Evolutionary conservation across 495 filamentous ascomycete species (phyloP).

Genomic region (Symbiotaphrina buchneri): DNA sequence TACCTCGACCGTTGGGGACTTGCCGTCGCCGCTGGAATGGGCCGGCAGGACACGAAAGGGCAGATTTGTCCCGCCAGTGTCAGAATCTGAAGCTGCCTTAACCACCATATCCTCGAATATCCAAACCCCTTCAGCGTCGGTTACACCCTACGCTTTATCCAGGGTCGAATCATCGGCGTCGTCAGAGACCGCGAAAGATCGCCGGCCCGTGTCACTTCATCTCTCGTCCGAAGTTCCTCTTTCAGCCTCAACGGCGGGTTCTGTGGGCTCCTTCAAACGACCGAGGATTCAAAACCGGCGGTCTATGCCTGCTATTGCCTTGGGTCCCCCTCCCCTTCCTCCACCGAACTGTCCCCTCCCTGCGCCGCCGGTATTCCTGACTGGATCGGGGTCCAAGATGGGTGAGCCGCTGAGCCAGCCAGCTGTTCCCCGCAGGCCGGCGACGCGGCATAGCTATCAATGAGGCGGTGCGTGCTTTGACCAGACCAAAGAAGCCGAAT

Average conservation of each 20-base stretch:
- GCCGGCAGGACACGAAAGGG: neutral
- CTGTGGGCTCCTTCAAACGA: neutral
- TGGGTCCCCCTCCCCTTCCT: slow-evolving; percentile 3
- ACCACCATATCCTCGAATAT: slow-evolving; percentile 1
- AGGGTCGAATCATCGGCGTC: neutral
- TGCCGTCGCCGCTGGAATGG: slow-evolving; percentile 1
- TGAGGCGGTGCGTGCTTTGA: too few species aligned
- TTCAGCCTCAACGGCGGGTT: neutral
- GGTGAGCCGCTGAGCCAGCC: too few species aligned
- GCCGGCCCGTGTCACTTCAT: slow-evolving; percentile 1
- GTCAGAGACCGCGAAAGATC: neutral
- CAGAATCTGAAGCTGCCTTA: neutral
- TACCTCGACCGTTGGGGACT: slow-evolving; percentile 2
- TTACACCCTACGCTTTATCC: neutral
- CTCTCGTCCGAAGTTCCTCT: neutral
- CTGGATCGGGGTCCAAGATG: too few species aligned
- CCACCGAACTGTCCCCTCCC: slow-evolving; percentile 5
- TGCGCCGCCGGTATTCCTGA: too few species aligned
- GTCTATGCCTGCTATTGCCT: slow-evolving; percentile 1
- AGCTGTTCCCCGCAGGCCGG: too few species aligned
- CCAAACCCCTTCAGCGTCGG: too few species aligned
- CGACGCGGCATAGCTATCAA: too few species aligned
- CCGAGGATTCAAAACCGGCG: slow-evolving; percentile 3
- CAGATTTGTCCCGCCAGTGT: neutral
- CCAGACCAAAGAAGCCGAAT: too few species aligned